Conservation (phyloP, 768 basidiomycete species). For the Lactarius hatsudake region DNA sequence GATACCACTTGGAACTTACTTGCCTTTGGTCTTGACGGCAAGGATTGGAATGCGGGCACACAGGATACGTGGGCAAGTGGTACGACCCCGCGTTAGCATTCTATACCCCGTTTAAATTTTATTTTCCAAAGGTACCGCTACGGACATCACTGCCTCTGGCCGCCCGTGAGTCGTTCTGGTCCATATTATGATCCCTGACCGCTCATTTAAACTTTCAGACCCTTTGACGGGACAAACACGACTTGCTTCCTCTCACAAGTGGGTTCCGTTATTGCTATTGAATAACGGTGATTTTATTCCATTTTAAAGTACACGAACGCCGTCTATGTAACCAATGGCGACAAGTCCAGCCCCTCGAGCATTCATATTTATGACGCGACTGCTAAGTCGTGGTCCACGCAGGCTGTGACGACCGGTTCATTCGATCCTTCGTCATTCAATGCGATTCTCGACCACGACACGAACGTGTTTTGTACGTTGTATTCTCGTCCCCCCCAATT, state of each 20-base stretch:
- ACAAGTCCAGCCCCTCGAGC: slow-evolving; percentile 61
- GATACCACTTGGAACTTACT: slow-evolving; percentile 81
- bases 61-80: slow-evolving; percentile 65
- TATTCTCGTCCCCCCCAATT: slow-evolving; percentile 10
- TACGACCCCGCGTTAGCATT: slow-evolving; percentile 29
- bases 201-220: slow-evolving; percentile 37
- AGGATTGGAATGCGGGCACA: slow-evolving; percentile 80
- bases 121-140: slow-evolving; percentile 43
- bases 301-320: slow-evolving; percentile 69
- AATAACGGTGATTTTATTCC: background rate
- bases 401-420: slow-evolving; percentile 49
- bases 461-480: slow-evolving; percentile 78
- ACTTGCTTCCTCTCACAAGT: slow-evolving; percentile 76
- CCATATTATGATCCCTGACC: slow-evolving; percentile 1
- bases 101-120: background rate
- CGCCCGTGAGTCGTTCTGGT: slow-evolving; percentile 59
- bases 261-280: slow-evolving; percentile 17
- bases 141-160: slow-evolving; percentile 69
- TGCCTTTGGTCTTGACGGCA: slow-evolving; percentile 78
- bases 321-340: slow-evolving; percentile 80
- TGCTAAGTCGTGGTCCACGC: slow-evolving; percentile 75
- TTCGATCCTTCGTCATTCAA: slow-evolving; percentile 65
- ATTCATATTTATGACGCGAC: slow-evolving; percentile 81
- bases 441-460: slow-evolving; percentile 90
- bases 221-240: slow-evolving; percentile 60